Evolutionary conservation across 495 filamentous ascomycete species (phyloP).

Genomic region (Penicillium subrubescens): DNA sequence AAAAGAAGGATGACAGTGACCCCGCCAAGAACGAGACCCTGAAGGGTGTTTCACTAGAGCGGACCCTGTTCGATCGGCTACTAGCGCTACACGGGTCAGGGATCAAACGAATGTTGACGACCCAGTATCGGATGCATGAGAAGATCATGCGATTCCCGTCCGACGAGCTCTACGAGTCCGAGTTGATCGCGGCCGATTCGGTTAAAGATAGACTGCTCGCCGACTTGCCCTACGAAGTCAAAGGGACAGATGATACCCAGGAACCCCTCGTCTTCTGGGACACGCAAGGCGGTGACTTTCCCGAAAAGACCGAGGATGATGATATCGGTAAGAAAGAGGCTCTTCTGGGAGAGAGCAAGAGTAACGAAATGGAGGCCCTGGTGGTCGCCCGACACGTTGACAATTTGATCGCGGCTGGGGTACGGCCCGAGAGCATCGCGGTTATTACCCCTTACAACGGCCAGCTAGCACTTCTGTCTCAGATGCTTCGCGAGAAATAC

Average conservation of each 20-base stretch:
- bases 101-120: slow-evolving; percentile 95
- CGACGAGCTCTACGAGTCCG: slow-evolving; percentile 78
- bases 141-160: slow-evolving; percentile 95
- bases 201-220: slow-evolving; percentile 76
- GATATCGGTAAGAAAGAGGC: slow-evolving; percentile 53
- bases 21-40: slow-evolving; percentile 29
- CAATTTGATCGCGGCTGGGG: slow-evolving; percentile 73
- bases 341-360: slow-evolving; percentile 82
- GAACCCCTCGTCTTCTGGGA: slow-evolving; percentile 93
- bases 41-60: slow-evolving; percentile 67
- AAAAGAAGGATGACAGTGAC: slow-evolving; percentile 17
- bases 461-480: slow-evolving; percentile 78
- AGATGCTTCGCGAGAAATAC: slow-evolving; percentile 73
- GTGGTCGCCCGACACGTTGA: slow-evolving; percentile 77
- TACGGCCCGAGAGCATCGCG: slow-evolving; percentile 80
- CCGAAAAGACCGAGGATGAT: slow-evolving; percentile 59
- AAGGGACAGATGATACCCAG: slow-evolving; percentile 81
- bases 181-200: slow-evolving; percentile 73
- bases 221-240: slow-evolving; percentile 76
- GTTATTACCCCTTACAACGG: slow-evolving; percentile 97
- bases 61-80: slow-evolving; percentile 88
- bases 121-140: slow-evolving; percentile 98
- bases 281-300: slow-evolving; percentile 92
- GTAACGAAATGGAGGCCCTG: slow-evolving; percentile 87
- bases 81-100: slow-evolving; percentile 75